Evolutionary conservation across 768 basidiomycete species (phyloP).

Genomic region (Trametes cingulata): DNA sequence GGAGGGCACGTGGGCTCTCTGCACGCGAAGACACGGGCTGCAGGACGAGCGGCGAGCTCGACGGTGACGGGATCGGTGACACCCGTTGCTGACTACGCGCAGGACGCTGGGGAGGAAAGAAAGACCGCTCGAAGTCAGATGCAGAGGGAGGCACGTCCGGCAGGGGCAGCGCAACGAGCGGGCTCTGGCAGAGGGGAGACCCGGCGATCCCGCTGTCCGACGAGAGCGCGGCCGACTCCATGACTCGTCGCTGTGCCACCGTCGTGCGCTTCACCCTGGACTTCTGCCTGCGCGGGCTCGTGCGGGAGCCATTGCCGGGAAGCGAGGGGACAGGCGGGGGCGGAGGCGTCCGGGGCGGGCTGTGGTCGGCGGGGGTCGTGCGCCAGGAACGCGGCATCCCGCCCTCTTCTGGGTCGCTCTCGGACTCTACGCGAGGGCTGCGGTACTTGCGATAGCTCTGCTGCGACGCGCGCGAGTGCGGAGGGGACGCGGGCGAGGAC

Average conservation of each 20-base stretch:
- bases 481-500: slow-evolving; percentile 10
- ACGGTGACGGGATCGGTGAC: slow-evolving; percentile 10
- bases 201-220: slow-evolving; percentile 19
- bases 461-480: slow-evolving; percentile 7
- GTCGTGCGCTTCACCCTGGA: slow-evolving; percentile 10
- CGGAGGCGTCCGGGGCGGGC: slow-evolving; percentile 3
- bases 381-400: slow-evolving; percentile 2
- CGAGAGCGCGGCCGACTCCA: slow-evolving; percentile 15
- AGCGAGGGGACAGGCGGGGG: neutral
- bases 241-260: slow-evolving; percentile 15
- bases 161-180: slow-evolving; percentile 14
- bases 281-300: slow-evolving; percentile 14
- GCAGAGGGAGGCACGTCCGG: slow-evolving; percentile 16
- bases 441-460: slow-evolving; percentile 15
- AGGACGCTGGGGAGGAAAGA: slow-evolving; percentile 16
- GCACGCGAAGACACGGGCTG: slow-evolving; percentile 7
- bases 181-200: slow-evolving; percentile 18
- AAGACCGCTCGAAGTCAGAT: slow-evolving; percentile 10
- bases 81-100: slow-evolving; percentile 7
- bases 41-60: slow-evolving; percentile 11
- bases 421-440: slow-evolving; percentile 19
- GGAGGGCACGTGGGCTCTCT: neutral
- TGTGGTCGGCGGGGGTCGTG: slow-evolving; percentile 1
- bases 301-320: neutral
- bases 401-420: slow-evolving; percentile 15